phyloP scores from a whole-genome alignment of 441 rosid genomes.

The Corymbia citriodora region DNA sequence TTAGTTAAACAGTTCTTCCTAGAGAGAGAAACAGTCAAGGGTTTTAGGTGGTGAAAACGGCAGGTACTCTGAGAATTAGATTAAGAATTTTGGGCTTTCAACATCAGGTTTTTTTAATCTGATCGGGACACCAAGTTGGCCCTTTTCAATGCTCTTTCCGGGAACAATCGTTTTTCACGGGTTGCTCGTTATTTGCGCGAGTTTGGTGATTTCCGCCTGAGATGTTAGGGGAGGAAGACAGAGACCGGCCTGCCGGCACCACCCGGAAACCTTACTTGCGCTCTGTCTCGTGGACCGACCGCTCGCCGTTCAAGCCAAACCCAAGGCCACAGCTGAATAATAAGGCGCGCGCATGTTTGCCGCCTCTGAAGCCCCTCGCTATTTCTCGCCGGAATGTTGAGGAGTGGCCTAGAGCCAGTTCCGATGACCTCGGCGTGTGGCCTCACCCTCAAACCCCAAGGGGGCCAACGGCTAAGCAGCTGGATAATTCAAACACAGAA shows the following conservation, averaged over 20 bases:
- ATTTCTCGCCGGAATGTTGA: slow-evolving; percentile 44
- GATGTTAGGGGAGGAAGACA: slow-evolving; percentile 48
- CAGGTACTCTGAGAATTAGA: background rate
- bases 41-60: slow-evolving; percentile 29
- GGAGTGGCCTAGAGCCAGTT: slow-evolving; percentile 76
- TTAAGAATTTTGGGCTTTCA: slow-evolving; percentile 1
- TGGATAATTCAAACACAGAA: slow-evolving; percentile 19
- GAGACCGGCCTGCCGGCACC: slow-evolving; percentile 19
- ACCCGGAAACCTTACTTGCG: slow-evolving; percentile 43
- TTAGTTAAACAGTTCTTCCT: background rate
- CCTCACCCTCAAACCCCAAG: slow-evolving; percentile 70
- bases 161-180: slow-evolving; percentile 30
- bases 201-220: slow-evolving; percentile 10
- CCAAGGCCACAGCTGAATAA: slow-evolving; percentile 34
- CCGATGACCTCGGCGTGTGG: slow-evolving; percentile 85
- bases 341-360: slow-evolving; percentile 45
- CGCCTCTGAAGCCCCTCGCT: slow-evolving; percentile 60
- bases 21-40: slow-evolving; percentile 34
- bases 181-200: slow-evolving; percentile 14
- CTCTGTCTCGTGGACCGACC: slow-evolving; percentile 67
- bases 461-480: slow-evolving; percentile 18
- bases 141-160: slow-evolving; percentile 25
- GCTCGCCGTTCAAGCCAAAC: slow-evolving; percentile 41
- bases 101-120: slow-evolving; percentile 14
- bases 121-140: slow-evolving; percentile 13